phyloP scores from a whole-genome alignment of 345 rosid genomes.

The Firmiana major region DNA sequence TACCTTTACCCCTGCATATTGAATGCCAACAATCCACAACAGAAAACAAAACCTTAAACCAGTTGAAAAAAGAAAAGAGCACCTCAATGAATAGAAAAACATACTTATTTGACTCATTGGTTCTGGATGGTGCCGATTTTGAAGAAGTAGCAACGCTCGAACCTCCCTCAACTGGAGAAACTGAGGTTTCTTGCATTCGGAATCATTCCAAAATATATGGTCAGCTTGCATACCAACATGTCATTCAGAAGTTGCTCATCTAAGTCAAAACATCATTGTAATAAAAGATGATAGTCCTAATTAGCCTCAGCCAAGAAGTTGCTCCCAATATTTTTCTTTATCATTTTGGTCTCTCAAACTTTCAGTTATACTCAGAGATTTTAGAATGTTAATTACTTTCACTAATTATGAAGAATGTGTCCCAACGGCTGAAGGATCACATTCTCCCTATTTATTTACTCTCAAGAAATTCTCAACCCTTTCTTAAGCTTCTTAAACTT shows the following conservation, averaged over 20 bases:
- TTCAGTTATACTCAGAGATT: no score
- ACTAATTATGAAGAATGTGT: no score
- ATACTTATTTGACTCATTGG: background rate
- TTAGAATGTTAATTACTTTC: no score
- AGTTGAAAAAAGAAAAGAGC: background rate
- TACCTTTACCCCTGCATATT: background rate
- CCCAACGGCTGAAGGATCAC: no score
- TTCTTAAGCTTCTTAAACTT: no score
- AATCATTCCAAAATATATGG: background rate
- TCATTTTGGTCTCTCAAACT: no score
- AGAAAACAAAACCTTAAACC: background rate
- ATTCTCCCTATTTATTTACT: no score
- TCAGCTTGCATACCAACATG: constrained; percentile 6
- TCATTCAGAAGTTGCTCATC: background rate
- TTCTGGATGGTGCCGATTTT: background rate
- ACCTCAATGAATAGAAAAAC: background rate
- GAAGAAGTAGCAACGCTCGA: background rate
- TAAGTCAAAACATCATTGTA: background rate
- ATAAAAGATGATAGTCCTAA: background rate
- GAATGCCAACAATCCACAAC: constrained; percentile 6
- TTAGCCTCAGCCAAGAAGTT: background rate
- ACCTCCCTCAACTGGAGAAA: background rate
- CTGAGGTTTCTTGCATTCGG: background rate
- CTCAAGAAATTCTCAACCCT: no score
- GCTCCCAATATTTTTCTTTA: background rate